Percentiles rank a stretch among this genome's conserved stretches.
phyloP scores from a whole-genome alignment of 73 alveolate species.

The Paraurostyla sp. region DNA sequence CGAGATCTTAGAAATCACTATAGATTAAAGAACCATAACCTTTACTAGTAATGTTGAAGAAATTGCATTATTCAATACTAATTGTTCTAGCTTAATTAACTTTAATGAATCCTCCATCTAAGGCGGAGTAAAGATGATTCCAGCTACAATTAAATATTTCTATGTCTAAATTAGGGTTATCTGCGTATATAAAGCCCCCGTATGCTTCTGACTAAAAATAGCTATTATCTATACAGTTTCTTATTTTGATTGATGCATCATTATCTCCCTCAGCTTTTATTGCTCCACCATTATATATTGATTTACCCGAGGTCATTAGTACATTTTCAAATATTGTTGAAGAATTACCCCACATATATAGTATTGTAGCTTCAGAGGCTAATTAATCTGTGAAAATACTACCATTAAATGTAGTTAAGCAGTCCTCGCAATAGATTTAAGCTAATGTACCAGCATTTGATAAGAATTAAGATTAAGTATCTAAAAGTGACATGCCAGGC shows the following conservation, averaged over 20 bases:
- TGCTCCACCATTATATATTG: slow-evolving; percentile 9
- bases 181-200: neutral
- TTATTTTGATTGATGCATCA: neutral
- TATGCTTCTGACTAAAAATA: neutral
- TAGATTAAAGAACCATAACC: too few species aligned
- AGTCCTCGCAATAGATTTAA: neutral
- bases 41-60: neutral
- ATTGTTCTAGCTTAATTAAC: too few species aligned
- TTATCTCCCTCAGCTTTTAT: neutral
- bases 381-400: neutral
- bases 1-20: neutral
- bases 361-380: neutral
- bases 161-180: neutral
- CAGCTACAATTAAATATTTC: neutral
- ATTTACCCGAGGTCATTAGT: neutral
- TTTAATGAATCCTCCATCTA: neutral
- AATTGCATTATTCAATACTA: neutral
- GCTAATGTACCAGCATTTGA: slow-evolving; percentile 14
- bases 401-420: neutral
- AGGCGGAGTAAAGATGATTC: neutral
- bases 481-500: neutral
- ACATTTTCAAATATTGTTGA: neutral
- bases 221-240: neutral
- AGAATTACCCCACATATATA: neutral
- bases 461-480: neutral